Evolutionary conservation across 257 asterid species (phyloP).

Genomic region (Nicotiana otophora): DNA sequence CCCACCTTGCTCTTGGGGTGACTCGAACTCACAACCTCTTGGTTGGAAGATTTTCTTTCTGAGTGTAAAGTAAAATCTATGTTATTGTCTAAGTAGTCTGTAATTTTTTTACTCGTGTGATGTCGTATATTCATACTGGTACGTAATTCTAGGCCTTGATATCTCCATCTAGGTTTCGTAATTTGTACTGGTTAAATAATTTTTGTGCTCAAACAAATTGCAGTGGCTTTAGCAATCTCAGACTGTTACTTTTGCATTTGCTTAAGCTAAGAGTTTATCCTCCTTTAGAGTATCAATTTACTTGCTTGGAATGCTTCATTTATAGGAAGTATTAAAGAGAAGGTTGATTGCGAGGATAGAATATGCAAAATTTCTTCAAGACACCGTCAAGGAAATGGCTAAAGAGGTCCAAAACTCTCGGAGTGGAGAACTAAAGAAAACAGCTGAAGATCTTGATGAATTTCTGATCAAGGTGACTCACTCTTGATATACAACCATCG

Average conservation of each 20-base stretch:
- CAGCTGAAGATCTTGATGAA: constrained; percentile 92
- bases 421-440: constrained; percentile 71
- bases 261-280: not conserved
- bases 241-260: not conserved
- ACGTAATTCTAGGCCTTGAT: not conserved
- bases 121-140: not conserved
- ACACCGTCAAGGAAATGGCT: constrained; percentile 84
- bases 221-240: not conserved
- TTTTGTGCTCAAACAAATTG: not conserved
- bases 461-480: constrained; percentile 58
- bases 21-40: too few species aligned
- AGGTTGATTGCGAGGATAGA: constrained; percentile 72
- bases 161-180: not conserved
- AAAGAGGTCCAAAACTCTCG: constrained; percentile 79
- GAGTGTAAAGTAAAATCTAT: constrained; percentile 10
- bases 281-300: not conserved
- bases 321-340: constrained; percentile 74
- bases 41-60: constrained; percentile 13
- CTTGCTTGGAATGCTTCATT: constrained; percentile 12
- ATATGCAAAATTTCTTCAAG: constrained; percentile 89
- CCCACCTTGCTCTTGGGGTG: too few species aligned
- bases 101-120: not conserved
- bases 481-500: constrained; percentile 4
- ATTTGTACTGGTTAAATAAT: not conserved
- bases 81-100: not conserved